Evolutionary conservation across 495 filamentous ascomycete species (phyloP).

Genomic region (Sporormia fimetaria): DNA sequence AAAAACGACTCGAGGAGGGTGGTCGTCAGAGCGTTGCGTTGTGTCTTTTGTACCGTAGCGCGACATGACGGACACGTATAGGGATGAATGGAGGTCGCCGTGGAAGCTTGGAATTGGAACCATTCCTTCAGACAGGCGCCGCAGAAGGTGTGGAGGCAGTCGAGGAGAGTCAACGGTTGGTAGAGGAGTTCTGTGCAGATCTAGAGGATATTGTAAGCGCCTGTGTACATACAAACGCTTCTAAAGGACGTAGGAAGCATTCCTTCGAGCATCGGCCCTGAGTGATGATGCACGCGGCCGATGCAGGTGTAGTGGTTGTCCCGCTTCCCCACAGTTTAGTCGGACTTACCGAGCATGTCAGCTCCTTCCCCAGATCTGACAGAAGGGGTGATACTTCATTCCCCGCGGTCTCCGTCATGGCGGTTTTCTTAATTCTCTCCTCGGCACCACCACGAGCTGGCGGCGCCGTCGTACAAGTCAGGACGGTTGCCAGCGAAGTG

Average conservation of each 20-base stretch:
- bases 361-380: constrained; percentile 80
- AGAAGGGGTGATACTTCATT: no score
- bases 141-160: constrained; percentile 96
- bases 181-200: constrained; percentile 95
- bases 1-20: constrained; percentile 74
- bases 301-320: neutral
- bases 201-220: constrained; percentile 37
- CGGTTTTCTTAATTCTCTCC: no score
- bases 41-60: constrained; percentile 68
- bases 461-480: no score
- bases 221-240: constrained; percentile 6
- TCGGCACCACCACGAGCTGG: no score
- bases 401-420: no score
- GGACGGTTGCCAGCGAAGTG: no score
- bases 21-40: constrained; percentile 71
- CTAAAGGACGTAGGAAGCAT: no score
- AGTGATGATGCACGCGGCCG: neutral
- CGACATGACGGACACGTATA: constrained; percentile 92
- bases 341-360: constrained; percentile 75
- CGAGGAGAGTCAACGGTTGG: constrained; percentile 88
- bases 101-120: constrained; percentile 59
- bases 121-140: constrained; percentile 89
- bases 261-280: no score
- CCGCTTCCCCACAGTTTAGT: neutral
- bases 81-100: constrained; percentile 41